Conservation (phyloP, 2,329 filamentous ascomycete species). For the Alternaria sp. region DNA sequence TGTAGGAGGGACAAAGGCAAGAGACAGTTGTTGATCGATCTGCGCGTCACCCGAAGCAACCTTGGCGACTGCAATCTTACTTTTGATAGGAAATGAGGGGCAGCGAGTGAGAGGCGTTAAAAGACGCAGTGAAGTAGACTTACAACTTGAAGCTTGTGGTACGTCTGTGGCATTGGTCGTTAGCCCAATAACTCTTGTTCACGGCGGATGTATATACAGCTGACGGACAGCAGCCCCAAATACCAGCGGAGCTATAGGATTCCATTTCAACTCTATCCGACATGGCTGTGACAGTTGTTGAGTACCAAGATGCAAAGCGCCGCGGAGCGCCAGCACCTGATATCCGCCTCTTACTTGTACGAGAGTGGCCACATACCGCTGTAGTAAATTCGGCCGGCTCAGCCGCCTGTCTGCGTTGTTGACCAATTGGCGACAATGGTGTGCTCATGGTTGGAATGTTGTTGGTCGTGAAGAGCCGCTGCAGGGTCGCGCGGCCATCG, state of each 20-base stretch:
- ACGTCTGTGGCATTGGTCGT: constrained; percentile 59
- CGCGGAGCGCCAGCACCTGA: constrained; percentile 11
- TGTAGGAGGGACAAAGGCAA: constrained; percentile 17
- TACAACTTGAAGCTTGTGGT: constrained; percentile 81
- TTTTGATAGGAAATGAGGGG: constrained; percentile 15
- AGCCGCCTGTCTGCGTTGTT: constrained; percentile 62
- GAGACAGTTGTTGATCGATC: constrained; percentile 18
- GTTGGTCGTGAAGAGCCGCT: constrained; percentile 91
- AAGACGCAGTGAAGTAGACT: constrained; percentile 52
- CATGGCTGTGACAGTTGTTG: constrained; percentile 5
- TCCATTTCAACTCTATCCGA: constrained; percentile 2
- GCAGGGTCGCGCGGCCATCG: constrained; percentile 79
- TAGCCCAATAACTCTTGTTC: constrained; percentile 38
- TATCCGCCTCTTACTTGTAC: constrained; percentile 15
- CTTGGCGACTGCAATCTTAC: constrained; percentile 26
- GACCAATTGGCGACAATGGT: constrained; percentile 67
- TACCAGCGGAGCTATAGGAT: not conserved
- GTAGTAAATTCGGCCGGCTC: constrained; percentile 64
- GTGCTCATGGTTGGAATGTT: constrained; percentile 82
- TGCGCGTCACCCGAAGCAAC: constrained; percentile 13
- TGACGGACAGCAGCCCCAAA: constrained; percentile 2
- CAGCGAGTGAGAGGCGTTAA: constrained; percentile 18
- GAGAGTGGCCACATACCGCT: constrained; percentile 55
- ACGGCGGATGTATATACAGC: constrained; percentile 23
- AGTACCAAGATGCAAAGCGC: constrained; percentile 7